Evolutionary conservation across 1,284 basidiomycete species (phyloP).

Genomic region (Waitea zeae): DNA sequence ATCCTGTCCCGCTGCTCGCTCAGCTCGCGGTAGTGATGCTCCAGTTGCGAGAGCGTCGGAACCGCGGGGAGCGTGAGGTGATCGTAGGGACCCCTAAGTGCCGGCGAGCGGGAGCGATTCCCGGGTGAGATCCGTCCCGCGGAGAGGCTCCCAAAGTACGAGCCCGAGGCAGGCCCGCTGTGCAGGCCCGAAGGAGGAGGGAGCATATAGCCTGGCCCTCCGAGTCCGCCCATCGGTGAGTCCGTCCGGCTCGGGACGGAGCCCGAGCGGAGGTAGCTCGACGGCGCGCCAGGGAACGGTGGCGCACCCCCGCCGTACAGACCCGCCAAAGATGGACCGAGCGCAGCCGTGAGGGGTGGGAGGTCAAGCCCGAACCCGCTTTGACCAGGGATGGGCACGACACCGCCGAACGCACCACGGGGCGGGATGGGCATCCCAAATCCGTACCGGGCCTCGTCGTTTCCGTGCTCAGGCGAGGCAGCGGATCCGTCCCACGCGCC

Average conservation of each 20-base stretch:
- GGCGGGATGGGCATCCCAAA: background rate
- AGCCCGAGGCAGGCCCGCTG: background rate
- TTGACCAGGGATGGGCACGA: slow-evolving; percentile 12
- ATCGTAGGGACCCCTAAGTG: background rate
- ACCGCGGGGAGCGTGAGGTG: slow-evolving; percentile 9
- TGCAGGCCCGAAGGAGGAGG: slow-evolving; percentile 19
- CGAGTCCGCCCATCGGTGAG: slow-evolving; percentile 29
- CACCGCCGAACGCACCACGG: background rate
- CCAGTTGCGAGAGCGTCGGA: slow-evolving; percentile 42
- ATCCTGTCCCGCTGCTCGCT: slow-evolving; percentile 38
- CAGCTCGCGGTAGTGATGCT: slow-evolving; percentile 49
- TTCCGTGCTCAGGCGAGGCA: slow-evolving; percentile 15
- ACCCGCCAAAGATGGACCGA: slow-evolving; percentile 15
- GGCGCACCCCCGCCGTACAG: slow-evolving; percentile 6
- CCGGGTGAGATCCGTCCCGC: background rate
- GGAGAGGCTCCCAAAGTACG: background rate
- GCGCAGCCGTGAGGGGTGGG: slow-evolving; percentile 33
- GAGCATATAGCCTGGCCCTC: slow-evolving; percentile 16
- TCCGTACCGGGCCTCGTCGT: background rate
- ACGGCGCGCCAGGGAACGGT: slow-evolving; percentile 11
- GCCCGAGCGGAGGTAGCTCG: slow-evolving; percentile 40
- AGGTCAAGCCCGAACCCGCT: slow-evolving; percentile 41
- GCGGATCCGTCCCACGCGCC: slow-evolving; percentile 12
- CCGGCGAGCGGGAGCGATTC: slow-evolving; percentile 1
- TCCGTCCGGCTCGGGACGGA: slow-evolving; percentile 52